Evolutionary conservation across 2,329 filamentous ascomycete species (phyloP).

Genomic region (Aspergillus tanneri): DNA sequence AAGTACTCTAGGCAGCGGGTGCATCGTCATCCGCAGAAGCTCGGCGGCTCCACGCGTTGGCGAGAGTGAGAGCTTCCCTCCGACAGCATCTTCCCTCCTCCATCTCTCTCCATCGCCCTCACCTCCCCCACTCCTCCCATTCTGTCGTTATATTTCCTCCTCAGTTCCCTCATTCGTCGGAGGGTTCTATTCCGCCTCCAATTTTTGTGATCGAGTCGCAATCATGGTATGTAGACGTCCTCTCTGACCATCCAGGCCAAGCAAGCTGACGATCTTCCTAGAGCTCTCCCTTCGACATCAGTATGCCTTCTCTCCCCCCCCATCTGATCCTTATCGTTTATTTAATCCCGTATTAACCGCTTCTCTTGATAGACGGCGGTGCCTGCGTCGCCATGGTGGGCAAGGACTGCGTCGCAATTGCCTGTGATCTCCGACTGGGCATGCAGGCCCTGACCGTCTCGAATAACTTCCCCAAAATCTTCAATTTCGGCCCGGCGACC

Average conservation of each 20-base stretch:
- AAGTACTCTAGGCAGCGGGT: conserved; percentile 27
- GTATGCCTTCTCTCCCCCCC: conserved; percentile 53
- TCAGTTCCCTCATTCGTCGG: neutral
- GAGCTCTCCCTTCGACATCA: conserved; percentile 94
- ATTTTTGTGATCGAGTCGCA: conserved; percentile 11
- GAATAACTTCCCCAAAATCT: conserved; percentile 99
- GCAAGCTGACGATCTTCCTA: conserved; percentile 47
- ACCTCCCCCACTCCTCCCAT: conserved; percentile 15
- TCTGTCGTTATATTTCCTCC: conserved; percentile 5
- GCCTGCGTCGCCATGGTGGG: conserved; percentile 98
- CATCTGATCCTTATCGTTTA: conserved; percentile 5
- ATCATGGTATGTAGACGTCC: conserved; percentile 33
- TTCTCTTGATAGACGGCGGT: conserved; percentile 64
- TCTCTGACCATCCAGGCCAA: conserved; percentile 17
- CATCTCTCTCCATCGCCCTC: conserved; percentile 10
- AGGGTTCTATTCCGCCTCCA: conserved; percentile 15
- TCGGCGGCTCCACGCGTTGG: conserved; percentile 24
- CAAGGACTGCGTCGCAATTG: conserved; percentile 99
- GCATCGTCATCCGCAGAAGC: conserved; percentile 29
- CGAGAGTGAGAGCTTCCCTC: conserved; percentile 27
- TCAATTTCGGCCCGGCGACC: conserved; percentile 85
- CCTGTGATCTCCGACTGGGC: conserved; percentile 96
- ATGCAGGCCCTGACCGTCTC: conserved; percentile 95
- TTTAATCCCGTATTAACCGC: conserved; percentile 8
- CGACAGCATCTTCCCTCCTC: conserved; percentile 9